A percentile compares a stretch with the other conserved stretches of the same genome.
phyloP scores from a whole-genome alignment of 2,329 filamentous ascomycete genomes.

The Aspergillus spinulosporus region DNA sequence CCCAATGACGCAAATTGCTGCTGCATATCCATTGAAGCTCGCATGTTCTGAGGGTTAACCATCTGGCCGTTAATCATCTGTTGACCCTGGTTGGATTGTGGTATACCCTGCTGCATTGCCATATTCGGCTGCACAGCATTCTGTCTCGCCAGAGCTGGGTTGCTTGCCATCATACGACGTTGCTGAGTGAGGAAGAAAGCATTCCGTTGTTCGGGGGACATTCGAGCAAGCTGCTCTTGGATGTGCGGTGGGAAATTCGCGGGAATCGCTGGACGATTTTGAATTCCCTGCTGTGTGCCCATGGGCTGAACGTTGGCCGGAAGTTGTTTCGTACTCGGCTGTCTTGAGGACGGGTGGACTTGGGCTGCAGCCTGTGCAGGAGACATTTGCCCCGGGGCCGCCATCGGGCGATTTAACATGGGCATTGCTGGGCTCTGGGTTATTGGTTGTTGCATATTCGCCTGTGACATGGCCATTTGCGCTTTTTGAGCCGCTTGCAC shows the following conservation, averaged over 20 bases:
- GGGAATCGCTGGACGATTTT: slow-evolving; percentile 37
- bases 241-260: slow-evolving; percentile 35
- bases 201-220: slow-evolving; percentile 39
- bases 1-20: slow-evolving; percentile 37
- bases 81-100: slow-evolving; percentile 36
- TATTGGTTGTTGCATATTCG: slow-evolving; percentile 40
- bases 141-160: slow-evolving; percentile 33
- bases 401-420: slow-evolving; percentile 47
- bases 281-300: slow-evolving; percentile 33
- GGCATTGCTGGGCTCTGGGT: slow-evolving; percentile 43
- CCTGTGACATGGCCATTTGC: slow-evolving; percentile 48
- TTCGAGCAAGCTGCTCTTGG: slow-evolving; percentile 37
- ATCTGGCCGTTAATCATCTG: slow-evolving; percentile 36
- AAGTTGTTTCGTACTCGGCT: slow-evolving; percentile 36
- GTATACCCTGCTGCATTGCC: slow-evolving; percentile 32
- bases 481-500: slow-evolving; percentile 48
- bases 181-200: slow-evolving; percentile 35
- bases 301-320: slow-evolving; percentile 28
- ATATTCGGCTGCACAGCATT: slow-evolving; percentile 34
- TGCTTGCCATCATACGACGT: slow-evolving; percentile 33
- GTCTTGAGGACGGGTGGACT: slow-evolving; percentile 35
- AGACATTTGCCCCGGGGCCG: slow-evolving; percentile 41
- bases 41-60: slow-evolving; percentile 35
- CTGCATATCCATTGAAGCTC: slow-evolving; percentile 36
- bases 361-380: slow-evolving; percentile 37